These are phyloP conservation scores for Solioccasus polychromus DNA, from an alignment of 768 basidiomycete genomes.

Conservation along the genomic window DNA sequence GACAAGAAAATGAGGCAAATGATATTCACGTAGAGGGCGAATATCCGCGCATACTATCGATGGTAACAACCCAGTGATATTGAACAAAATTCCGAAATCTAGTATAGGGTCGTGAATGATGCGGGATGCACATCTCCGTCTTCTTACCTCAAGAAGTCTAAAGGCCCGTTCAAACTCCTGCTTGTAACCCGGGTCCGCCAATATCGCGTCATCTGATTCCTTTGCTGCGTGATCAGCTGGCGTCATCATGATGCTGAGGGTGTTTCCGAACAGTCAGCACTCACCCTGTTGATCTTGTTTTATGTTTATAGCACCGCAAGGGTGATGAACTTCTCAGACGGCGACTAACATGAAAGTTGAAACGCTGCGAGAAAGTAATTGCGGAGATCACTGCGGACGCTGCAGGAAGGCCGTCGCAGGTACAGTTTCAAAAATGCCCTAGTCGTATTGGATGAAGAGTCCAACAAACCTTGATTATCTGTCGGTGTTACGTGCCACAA, in stretches of 20 bases:
- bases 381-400: too few relatives aligned
- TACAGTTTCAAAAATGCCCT: too few relatives aligned
- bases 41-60: constrained; percentile 48
- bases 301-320: too few relatives aligned
- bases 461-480: too few relatives aligned
- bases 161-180: constrained; percentile 35
- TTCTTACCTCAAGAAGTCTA: constrained; percentile 25
- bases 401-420: too few relatives aligned
- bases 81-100: constrained; percentile 73
- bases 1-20: background rate
- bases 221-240: background rate
- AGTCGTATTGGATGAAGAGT: too few relatives aligned
- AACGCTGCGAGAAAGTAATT: too few relatives aligned
- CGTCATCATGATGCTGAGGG: constrained; percentile 3
- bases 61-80: constrained; percentile 62
- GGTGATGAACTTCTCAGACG: too few relatives aligned
- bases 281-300: too few relatives aligned
- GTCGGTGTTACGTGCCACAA: too few relatives aligned
- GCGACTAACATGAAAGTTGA: too few relatives aligned
- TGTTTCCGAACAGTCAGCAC: too few relatives aligned
- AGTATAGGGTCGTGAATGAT: constrained; percentile 5
- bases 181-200: constrained; percentile 31
- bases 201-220: constrained; percentile 25
- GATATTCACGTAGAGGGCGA: constrained; percentile 1
- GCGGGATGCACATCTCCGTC: background rate